These are phyloP conservation scores for Haberlea rhodopensis DNA, from an alignment of 257 asterid species.

Conservation along the genomic window DNA sequence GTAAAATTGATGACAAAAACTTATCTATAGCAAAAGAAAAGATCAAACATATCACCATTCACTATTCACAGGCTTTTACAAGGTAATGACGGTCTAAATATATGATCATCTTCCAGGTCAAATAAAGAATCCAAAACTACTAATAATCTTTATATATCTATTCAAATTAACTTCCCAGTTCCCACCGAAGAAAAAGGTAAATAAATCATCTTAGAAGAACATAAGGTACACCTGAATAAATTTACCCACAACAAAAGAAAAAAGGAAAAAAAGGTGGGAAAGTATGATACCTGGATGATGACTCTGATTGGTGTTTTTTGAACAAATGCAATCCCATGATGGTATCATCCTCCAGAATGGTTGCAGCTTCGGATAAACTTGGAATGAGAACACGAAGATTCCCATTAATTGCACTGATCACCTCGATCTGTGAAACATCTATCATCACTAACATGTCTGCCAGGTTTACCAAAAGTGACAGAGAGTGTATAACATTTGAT, in stretches of 20 bases:
- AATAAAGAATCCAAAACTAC: not conserved
- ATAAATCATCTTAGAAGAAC: conserved; percentile 1
- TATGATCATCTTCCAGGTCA: not conserved
- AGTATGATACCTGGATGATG: conserved; percentile 50
- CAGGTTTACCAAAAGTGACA: conserved; percentile 7
- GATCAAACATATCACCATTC: not conserved
- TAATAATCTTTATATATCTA: not conserved
- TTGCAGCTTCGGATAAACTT: conserved; percentile 35
- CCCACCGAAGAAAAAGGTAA: conserved; percentile 2
- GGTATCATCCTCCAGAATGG: conserved; percentile 43
- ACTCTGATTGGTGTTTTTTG: conserved; percentile 41
- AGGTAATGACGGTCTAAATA: not conserved
- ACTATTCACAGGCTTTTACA: not conserved
- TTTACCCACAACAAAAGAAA: not conserved
- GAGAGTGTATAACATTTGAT: not conserved
- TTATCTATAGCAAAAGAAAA: not conserved
- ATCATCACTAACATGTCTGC: conserved; percentile 19
- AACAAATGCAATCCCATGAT: conserved; percentile 69
- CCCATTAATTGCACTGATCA: conserved; percentile 73
- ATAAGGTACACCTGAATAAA: conserved; percentile 3
- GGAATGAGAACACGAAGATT: conserved; percentile 51
- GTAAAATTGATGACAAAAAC: conserved; percentile 6
- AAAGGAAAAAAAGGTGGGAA: not conserved
- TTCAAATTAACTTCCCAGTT: not conserved
- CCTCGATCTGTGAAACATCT: conserved; percentile 52